These are phyloP conservation scores for Cairneyella variabilis DNA, from an alignment of 495 filamentous ascomycete species.

Conservation along the genomic window DNA sequence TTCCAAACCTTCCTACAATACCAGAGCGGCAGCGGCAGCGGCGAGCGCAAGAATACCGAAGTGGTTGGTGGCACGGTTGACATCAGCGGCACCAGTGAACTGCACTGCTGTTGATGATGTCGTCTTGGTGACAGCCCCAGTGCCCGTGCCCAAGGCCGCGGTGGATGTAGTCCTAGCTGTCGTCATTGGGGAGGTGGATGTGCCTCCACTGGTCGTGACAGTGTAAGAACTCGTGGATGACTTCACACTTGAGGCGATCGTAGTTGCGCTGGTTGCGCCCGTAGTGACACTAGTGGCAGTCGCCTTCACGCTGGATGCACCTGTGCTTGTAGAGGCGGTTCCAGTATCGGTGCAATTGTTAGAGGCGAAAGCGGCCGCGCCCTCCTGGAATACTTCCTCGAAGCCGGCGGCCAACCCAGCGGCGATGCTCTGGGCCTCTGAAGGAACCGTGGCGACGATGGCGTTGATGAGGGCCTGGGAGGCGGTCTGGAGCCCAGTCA, in stretches of 20 bases:
- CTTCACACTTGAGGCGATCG: constrained; percentile 2
- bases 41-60: constrained; percentile 29
- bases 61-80: constrained; percentile 24
- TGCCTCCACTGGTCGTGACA: constrained; percentile 4
- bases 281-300: constrained; percentile 14
- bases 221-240: too few species aligned
- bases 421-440: constrained; percentile 35
- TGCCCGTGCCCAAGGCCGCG: constrained; percentile 15
- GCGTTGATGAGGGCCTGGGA: constrained; percentile 32
- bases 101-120: constrained; percentile 15
- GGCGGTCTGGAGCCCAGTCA: constrained; percentile 21
- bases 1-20: constrained; percentile 10
- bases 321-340: constrained; percentile 19
- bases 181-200: constrained; percentile 16
- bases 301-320: constrained; percentile 9
- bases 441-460: constrained; percentile 30
- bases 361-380: constrained; percentile 28
- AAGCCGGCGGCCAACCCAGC: constrained; percentile 8
- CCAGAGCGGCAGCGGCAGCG: constrained; percentile 16
- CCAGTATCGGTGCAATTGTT: constrained; percentile 30
- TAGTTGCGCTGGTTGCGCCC: constrained; percentile 10
- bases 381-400: constrained; percentile 11
- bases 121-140: constrained; percentile 20
- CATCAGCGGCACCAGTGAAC: constrained; percentile 33
- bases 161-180: constrained; percentile 13